These are phyloP conservation scores for Arachis monticola DNA, from an alignment of 331 rosid genomes.

Conservation along the genomic window DNA sequence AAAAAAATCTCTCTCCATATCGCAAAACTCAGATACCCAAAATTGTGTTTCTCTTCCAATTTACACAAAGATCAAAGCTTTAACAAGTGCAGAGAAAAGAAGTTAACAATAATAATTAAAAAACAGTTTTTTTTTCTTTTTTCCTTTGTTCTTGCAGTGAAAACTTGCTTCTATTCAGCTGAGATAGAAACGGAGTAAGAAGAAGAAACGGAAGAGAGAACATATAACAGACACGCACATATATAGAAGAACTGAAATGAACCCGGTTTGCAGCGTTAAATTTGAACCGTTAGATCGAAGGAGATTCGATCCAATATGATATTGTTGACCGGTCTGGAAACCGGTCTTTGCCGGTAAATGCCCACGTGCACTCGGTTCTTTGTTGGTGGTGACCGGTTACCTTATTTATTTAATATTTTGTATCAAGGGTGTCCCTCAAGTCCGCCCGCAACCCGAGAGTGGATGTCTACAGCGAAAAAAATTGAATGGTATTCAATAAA, in stretches of 20 bases:
- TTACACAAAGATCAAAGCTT: constrained; percentile 5
- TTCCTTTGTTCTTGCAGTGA: not conserved
- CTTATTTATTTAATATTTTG: not conserved
- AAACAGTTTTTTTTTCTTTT: not conserved
- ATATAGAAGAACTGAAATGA: not conserved
- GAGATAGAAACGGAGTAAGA: not conserved
- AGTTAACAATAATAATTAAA: not conserved
- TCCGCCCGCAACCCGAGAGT: no score
- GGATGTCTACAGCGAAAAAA: no score
- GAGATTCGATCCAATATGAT: constrained; percentile 2
- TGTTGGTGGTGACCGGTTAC: not conserved
- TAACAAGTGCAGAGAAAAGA: constrained; percentile 7
- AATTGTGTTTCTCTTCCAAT: not conserved
- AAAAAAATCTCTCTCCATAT: constrained; percentile 80
- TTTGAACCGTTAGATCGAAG: constrained; percentile 41
- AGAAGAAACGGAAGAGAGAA: not conserved
- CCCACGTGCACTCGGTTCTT: constrained; percentile 45
- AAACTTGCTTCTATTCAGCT: constrained; percentile 14
- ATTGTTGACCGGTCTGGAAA: constrained; percentile 19
- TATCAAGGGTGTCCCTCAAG: no score
- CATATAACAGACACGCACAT: not conserved
- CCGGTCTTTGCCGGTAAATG: not conserved
- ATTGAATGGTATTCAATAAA: no score
- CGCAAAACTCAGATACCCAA: constrained; percentile 31
- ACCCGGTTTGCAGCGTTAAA: constrained; percentile 8